phyloP scores from a whole-genome alignment of 139 green algal genomes.

The Klebsormidium nitens region DNA sequence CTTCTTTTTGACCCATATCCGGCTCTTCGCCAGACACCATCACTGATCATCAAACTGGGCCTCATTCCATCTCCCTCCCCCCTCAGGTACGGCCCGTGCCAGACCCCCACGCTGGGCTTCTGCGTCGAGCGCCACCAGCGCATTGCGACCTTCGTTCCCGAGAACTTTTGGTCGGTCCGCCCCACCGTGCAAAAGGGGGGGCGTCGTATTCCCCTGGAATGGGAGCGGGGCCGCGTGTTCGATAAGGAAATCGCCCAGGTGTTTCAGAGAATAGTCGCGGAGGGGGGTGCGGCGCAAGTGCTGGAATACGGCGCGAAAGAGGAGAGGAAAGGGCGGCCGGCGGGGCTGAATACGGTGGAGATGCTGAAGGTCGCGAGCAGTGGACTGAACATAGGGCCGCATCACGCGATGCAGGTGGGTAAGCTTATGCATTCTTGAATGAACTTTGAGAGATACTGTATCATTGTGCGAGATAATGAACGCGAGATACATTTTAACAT shows the following conservation, averaged over 20 bases:
- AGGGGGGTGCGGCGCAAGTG: conserved; percentile 40
- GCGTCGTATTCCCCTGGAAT: conserved; percentile 17
- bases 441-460: too few species aligned
- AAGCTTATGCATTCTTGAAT: too few species aligned
- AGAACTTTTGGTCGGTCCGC: conserved; percentile 86
- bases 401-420: conserved; percentile 71
- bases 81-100: conserved; percentile 82
- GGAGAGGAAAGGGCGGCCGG: conserved; percentile 53
- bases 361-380: conserved; percentile 73
- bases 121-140: conserved; percentile 93
- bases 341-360: conserved; percentile 87
- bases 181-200: conserved; percentile 9
- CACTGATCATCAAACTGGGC: too few species aligned
- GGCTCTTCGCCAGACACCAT: too few species aligned
- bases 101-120: conserved; percentile 94
- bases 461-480: too few species aligned
- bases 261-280: conserved; percentile 16
- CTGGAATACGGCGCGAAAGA: conserved; percentile 48
- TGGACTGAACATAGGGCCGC: conserved; percentile 66
- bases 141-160: conserved; percentile 80
- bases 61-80: background rate
- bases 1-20: background rate
- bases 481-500: too few species aligned
- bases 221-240: conserved; percentile 66
- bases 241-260: conserved; percentile 52